Evolutionary conservation across 2,329 filamentous ascomycete species (phyloP), one percentile per base, ranked within the genome.

Genomic region (Aciculosporium take): DNA sequence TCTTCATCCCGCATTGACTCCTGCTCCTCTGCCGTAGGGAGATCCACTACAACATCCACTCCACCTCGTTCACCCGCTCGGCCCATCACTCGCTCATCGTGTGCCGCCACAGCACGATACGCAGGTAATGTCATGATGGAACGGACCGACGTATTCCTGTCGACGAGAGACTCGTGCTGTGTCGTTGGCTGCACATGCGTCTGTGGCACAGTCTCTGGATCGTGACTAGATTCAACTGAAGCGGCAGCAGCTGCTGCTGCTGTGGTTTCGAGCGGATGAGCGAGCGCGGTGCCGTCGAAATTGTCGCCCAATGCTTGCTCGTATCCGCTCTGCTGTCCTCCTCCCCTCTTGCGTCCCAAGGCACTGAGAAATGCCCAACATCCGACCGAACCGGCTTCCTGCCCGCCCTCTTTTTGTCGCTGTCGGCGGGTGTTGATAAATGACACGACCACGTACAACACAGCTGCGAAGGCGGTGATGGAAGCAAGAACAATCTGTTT

Each of bases 101-200:
- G 79, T 38, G 76, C 71, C 0, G 86, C 76, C 23, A 76, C 76
- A 13, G 71, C 73, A 3, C 82, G 80, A 59, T 98, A 98, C 0
- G 84, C 74, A 0, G 91, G 91, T 3, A 98, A 65, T 0, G 91
- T 96, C 73, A 95, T 91, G 42, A 96, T 79, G n/a, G 86, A 94
- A 42, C 89, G 80, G 35, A 96, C 71, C 7, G 85, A 93, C 1
- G 84, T 87, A 52, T 89, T 82, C 25, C 89, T 76, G 56, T 89
- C 84, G 10, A 94, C 76, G 1, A 57, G 62, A 45, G 58, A 59
- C 7, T 49, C 52, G 28, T 57, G 41, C 49, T 53, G 49, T 42
- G 53, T 48, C 50, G 54, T 50, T 43, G 52, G 48, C 21, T 49
- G 50, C 28, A n/a, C 9, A 5, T 21, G 27, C 17, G 27, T 25